These are phyloP conservation scores for Alnus rubra DNA, from an alignment of 306 rosid species.

Conservation along the genomic window DNA sequence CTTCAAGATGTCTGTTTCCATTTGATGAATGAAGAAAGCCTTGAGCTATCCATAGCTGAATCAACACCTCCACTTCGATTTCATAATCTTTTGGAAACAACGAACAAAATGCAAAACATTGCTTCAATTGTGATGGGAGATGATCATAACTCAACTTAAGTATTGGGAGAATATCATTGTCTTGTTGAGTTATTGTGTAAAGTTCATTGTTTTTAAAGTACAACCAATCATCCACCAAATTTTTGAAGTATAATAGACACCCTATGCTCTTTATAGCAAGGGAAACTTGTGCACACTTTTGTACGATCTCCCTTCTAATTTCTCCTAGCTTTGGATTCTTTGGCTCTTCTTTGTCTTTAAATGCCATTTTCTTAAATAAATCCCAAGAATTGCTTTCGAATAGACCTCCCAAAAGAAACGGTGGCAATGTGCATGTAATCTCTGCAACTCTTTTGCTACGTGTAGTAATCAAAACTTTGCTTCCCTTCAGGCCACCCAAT, in stretches of 20 bases:
- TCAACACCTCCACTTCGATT: too few species aligned
- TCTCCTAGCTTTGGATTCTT: not conserved
- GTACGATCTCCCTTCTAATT: not conserved
- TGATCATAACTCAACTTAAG: not conserved
- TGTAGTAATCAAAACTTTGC: conserved; percentile 19
- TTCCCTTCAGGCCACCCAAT: not conserved
- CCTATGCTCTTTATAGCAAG: conserved; percentile 14
- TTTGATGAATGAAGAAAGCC: conserved; percentile 2
- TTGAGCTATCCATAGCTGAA: conserved; percentile 19
- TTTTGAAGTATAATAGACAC: conserved; percentile 11
- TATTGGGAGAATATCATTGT: not conserved
- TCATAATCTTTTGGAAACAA: not conserved
- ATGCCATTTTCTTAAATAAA: conserved; percentile 13
- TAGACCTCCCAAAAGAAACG: not conserved
- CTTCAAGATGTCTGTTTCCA: not conserved
- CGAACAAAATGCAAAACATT: conserved; percentile 11
- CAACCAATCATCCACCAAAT: not conserved
- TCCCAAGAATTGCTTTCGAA: not conserved
- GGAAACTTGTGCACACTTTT: not conserved
- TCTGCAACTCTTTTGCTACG: conserved; percentile 7
- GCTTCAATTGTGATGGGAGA: not conserved
- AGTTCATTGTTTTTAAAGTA: conserved; percentile 3
- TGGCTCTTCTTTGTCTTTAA: not conserved
- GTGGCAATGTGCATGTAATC: not conserved
- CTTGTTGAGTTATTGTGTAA: not conserved